These are phyloP conservation scores for Solanum stenotomum DNA, from an alignment of 257 asterid species.

Conservation along the genomic window DNA sequence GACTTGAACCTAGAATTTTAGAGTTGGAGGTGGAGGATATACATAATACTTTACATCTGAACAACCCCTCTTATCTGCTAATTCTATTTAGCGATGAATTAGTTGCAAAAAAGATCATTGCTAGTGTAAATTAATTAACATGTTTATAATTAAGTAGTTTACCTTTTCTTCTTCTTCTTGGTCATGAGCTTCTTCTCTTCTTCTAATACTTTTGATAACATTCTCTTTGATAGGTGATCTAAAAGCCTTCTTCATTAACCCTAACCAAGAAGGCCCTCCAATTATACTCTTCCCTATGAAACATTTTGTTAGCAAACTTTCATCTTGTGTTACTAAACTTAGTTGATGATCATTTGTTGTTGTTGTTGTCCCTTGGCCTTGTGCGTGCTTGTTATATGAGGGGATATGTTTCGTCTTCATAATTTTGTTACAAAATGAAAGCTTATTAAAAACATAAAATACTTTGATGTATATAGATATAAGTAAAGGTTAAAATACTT, in stretches of 20 bases:
- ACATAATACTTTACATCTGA: neutral
- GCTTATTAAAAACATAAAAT: neutral
- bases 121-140: neutral
- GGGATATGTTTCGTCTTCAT: neutral
- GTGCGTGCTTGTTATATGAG: neutral
- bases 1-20: no score
- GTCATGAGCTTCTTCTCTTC: constrained; percentile 23
- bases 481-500: neutral
- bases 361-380: neutral
- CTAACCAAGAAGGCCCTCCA: constrained; percentile 53
- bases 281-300: constrained; percentile 54
- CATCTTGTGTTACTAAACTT: neutral
- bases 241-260: constrained; percentile 62
- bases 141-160: neutral
- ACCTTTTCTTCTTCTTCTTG: constrained; percentile 58
- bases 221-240: constrained; percentile 45
- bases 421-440: neutral
- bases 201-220: constrained; percentile 22
- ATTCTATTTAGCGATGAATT: no score
- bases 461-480: neutral
- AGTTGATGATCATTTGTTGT: neutral
- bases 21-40: no score
- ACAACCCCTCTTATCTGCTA: neutral
- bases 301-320: neutral
- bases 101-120: no score